Evolutionary conservation across 306 rosid species (phyloP), one percentile per base, ranked within the genome.

Genomic region (Fragaria nilgerrensis): DNA sequence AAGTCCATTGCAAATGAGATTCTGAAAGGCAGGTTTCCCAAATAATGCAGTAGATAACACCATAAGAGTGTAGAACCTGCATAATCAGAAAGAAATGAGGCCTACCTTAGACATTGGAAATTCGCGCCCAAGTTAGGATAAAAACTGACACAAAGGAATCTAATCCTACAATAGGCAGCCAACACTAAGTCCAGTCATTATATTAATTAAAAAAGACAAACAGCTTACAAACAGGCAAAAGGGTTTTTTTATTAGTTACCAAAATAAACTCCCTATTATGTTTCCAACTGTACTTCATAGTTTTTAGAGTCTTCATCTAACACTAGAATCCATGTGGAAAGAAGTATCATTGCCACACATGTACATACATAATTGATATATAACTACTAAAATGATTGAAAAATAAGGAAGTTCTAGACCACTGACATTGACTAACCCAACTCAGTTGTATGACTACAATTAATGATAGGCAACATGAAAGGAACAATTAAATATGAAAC

Each of bases 1-100:
- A 82, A 92, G 97, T 69, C 99, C 99, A 86, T 92, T 95, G 87
- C 99, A 95, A 84, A 95, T 89, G 81, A 95, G 93, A 86, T 90
- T 95, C 85, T 86, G 85, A 87, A 95, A 95, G 63, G 97, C 97
- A 34, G 97, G 99, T 80, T 95, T 92, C 70, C 85, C 96, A 87
- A 92, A 92, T 84, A 92, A 87, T 56, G 97, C 97, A 70, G 97
- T 92, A 80, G 97, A 79, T 75, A 95, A 84, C 83, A 92, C 98
- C 98, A 92, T 92, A 50, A 95, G 96, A 49, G 98, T 92, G 86
- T 95, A 95, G 82, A 95, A 95, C 98, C 98, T 95, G 91, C 78
- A 87, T 45, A 82, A 22, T 65, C 22, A 59, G 68, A 69, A 84
- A 75, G 71, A 69, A 68, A 5, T 55, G 65, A 17, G 44, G 44